Percentiles rank a stretch among this genome's conserved stretches.
Conservation (phyloP, 192 early-diverging fungal genomes). For the Coemansia sp. region DNA sequence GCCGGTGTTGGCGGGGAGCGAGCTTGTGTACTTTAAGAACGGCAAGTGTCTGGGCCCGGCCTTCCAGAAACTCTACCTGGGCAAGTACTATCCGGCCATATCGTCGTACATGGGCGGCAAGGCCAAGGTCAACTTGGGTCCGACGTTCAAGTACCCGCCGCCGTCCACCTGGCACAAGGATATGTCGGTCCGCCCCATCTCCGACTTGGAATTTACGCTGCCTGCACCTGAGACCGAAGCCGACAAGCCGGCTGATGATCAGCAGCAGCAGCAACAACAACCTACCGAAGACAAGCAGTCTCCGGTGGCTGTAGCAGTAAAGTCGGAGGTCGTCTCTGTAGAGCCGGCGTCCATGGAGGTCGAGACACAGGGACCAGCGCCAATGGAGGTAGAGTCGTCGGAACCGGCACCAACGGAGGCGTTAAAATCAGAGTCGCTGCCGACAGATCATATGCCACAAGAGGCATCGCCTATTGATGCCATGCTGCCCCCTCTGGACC, state of each 20-base stretch:
- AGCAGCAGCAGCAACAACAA: neutral
- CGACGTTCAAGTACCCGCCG: conserved; percentile 61
- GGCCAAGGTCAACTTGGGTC: conserved; percentile 67
- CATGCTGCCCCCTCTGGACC: neutral
- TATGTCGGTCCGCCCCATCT: conserved; percentile 36
- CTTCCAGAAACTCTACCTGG: conserved; percentile 61
- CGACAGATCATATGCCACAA: neutral
- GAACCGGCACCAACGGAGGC: neutral
- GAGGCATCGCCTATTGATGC: neutral
- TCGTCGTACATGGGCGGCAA: conserved; percentile 65
- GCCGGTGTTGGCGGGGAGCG: conserved; percentile 54
- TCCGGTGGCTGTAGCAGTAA: neutral
- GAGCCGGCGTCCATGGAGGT: conserved; percentile 5
- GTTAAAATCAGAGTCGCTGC: neutral
- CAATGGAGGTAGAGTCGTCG: neutral
- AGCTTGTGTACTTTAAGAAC: conserved; percentile 67
- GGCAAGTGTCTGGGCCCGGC: conserved; percentile 64
- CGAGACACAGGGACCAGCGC: neutral
- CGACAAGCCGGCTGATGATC: neutral
- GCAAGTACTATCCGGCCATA: conserved; percentile 78
- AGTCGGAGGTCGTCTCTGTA: neutral
- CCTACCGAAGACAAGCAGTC: neutral
- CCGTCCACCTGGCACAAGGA: conserved; percentile 52
- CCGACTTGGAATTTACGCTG: conserved; percentile 47
- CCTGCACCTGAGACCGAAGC: conserved; percentile 11